Evolutionary conservation across 768 basidiomycete species (phyloP), one percentile per base, ranked within the genome.

Genomic region (Xanthoconium stramineum): DNA sequence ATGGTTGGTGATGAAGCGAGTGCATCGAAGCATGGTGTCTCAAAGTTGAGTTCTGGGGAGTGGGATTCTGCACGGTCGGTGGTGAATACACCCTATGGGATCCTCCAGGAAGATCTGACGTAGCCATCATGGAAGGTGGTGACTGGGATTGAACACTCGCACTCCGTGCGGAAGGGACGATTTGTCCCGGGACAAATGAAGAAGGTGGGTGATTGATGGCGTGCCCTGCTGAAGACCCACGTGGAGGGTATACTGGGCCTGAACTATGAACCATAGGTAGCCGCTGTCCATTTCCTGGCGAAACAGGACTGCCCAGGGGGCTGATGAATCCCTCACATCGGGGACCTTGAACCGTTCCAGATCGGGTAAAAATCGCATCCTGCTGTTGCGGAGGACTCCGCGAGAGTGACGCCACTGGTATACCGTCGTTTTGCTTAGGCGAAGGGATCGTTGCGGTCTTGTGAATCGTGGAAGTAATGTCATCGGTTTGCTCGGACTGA

Each of bases 131-230:
- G 61, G 54, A 63, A 67, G 43, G 70, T 37, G 57, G 68, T 55
- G 58, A 65, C 44, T 50, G 67, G 45, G 52, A 55, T 64, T 49
- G 68, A 61, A 56, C 71, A 45, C 75, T 74, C 10, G 72, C 62
- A 63, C 72, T 76, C 58, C 80, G 72, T 14, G 66, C 44, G 33
- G 78, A 75, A n/a, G 75, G 72, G 20, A 76, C 58, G 15, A 70
- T 56, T 53, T 72, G 71, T 39, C 73, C 72, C 17, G 77, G 74
- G 44, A 58, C 65, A 53, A 73, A 72, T 38, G 75, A 70, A 33
- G 77, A 70, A 38, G 75, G 72, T 15, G 60, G 59, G 19, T 47
- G 49, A 44, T 59, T 52, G 37, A 43, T 45, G 33, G 55, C 44
- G 32, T 65, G 56, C 28, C 51, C 56, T 20, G 53, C 47, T 15